phyloP scores from a whole-genome alignment of 352 stramenopile species.

The Phytophthora agathidicida region DNA sequence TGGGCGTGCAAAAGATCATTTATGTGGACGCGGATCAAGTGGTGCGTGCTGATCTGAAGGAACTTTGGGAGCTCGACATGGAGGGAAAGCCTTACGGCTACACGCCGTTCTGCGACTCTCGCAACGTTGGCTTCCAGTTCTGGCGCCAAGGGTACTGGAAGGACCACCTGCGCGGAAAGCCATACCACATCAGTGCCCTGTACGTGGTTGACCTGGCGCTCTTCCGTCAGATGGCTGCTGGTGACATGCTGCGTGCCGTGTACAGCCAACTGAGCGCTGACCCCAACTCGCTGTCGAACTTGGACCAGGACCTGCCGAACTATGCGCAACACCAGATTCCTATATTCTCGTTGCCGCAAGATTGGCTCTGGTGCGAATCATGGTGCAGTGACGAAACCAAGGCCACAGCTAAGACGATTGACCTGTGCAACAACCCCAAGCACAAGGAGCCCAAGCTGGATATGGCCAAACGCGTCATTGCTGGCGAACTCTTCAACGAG shows the following conservation, averaged over 20 bases:
- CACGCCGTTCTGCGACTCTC: slow-evolving; percentile 97
- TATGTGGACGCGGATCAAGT: slow-evolving; percentile 99
- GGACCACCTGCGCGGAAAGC: slow-evolving; percentile 95
- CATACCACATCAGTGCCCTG: slow-evolving; percentile 99
- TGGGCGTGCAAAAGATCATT: slow-evolving; percentile 99
- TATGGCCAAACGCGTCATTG: slow-evolving; percentile 99
- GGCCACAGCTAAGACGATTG: slow-evolving; percentile 98
- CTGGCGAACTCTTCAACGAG: slow-evolving; percentile 96
- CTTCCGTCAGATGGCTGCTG: slow-evolving; percentile 94
- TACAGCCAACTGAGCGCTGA: slow-evolving; percentile 98
- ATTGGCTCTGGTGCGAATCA: slow-evolving; percentile 99
- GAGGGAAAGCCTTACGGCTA: slow-evolving; percentile 97
- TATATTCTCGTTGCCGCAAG: slow-evolving; percentile 97
- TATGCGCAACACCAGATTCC: slow-evolving; percentile 96
- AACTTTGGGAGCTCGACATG: slow-evolving; percentile 99
- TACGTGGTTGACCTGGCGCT: slow-evolving; percentile 99
- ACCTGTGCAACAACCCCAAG: slow-evolving; percentile 99
- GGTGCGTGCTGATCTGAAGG: slow-evolving; percentile 97
- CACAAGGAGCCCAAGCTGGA: slow-evolving; percentile 99
- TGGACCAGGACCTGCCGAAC: slow-evolving; percentile 99
- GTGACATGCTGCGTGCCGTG: slow-evolving; percentile 94
- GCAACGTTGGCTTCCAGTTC: slow-evolving; percentile 99
- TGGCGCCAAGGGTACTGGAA: slow-evolving; percentile 99
- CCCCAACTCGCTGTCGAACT: slow-evolving; percentile 98
- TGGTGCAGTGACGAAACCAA: slow-evolving; percentile 99